Conservation (phyloP, 2,329 filamentous ascomycete species). For the Penicillium sp. region DNA sequence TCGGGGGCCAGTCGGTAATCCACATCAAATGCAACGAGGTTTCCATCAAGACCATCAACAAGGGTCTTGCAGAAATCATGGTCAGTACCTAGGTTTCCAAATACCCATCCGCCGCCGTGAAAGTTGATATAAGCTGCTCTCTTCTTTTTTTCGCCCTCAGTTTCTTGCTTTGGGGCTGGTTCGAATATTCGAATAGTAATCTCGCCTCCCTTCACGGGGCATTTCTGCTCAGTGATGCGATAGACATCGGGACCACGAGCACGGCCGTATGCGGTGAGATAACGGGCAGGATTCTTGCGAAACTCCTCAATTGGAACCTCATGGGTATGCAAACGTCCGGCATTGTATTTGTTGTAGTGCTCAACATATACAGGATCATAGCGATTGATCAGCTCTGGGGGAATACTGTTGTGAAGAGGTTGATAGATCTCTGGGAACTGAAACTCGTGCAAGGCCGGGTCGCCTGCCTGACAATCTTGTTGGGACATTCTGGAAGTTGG, state of each 20-base stretch:
- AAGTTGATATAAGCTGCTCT: constrained; percentile 45
- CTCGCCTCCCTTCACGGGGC: constrained; percentile 40
- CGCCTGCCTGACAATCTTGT: constrained; percentile 3
- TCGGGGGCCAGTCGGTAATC: constrained; percentile 46
- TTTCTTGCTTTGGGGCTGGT: constrained; percentile 27
- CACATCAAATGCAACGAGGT: constrained; percentile 45
- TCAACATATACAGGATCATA: constrained; percentile 45
- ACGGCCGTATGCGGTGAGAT: constrained; percentile 41
- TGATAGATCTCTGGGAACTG: constrained; percentile 27
- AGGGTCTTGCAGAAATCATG: constrained; percentile 45
- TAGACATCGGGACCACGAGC: constrained; percentile 37
- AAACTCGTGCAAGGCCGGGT: constrained; percentile 28
- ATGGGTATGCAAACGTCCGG: constrained; percentile 43
- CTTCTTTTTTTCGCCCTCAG: constrained; percentile 27
- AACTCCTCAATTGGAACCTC: constrained; percentile 43
- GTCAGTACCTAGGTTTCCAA: constrained; percentile 40
- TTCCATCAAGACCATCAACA: constrained; percentile 37
- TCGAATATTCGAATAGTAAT: constrained; percentile 45
- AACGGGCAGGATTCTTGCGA: constrained; percentile 41
- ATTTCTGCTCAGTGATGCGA: constrained; percentile 42
- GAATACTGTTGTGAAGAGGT: constrained; percentile 46
- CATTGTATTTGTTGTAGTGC: constrained; percentile 45
- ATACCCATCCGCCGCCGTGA: constrained; percentile 46
- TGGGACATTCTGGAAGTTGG: constrained; percentile 8
- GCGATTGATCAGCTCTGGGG: constrained; percentile 34